phyloP scores from a whole-genome alignment of 441 rosid species.

The Bocquillonia castaneifolia region DNA sequence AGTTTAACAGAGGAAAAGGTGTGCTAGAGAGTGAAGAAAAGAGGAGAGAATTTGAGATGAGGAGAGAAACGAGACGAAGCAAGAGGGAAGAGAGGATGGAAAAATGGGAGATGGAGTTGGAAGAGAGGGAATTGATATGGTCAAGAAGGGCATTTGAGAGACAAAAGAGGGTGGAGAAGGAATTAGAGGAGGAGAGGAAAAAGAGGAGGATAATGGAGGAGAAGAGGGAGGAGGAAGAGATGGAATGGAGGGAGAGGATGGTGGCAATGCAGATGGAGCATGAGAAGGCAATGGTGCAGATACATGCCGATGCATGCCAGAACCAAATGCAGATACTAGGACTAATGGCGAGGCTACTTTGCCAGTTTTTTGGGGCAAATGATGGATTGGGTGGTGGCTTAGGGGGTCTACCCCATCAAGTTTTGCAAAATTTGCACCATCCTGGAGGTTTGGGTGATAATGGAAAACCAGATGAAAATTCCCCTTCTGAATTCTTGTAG shows the following conservation, averaged over 20 bases:
- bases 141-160: constrained; percentile 42
- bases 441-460: constrained; percentile 48
- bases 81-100: constrained; percentile 46
- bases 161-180: constrained; percentile 42
- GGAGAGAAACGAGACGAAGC: constrained; percentile 26
- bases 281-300: constrained; percentile 67
- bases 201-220: constrained; percentile 55
- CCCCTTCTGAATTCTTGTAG: constrained; percentile 66
- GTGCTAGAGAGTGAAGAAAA: constrained; percentile 37
- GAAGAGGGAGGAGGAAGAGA: constrained; percentile 70
- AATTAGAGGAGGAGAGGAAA: constrained; percentile 44
- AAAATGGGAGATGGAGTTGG: constrained; percentile 49
- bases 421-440: constrained; percentile 62
- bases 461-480: constrained; percentile 58
- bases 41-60: constrained; percentile 40
- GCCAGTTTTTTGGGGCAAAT: constrained; percentile 57
- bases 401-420: constrained; percentile 54
- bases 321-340: constrained; percentile 72
- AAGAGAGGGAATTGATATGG: constrained; percentile 48
- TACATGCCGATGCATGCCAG: constrained; percentile 74
- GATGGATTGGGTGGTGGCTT: constrained; percentile 55
- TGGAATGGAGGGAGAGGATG: constrained; percentile 70
- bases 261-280: constrained; percentile 58
- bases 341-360: constrained; percentile 55
- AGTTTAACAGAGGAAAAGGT: constrained; percentile 37